phyloP scores from a whole-genome alignment of 2,329 filamentous ascomycete species.

The Triangularia setosa region DNA sequence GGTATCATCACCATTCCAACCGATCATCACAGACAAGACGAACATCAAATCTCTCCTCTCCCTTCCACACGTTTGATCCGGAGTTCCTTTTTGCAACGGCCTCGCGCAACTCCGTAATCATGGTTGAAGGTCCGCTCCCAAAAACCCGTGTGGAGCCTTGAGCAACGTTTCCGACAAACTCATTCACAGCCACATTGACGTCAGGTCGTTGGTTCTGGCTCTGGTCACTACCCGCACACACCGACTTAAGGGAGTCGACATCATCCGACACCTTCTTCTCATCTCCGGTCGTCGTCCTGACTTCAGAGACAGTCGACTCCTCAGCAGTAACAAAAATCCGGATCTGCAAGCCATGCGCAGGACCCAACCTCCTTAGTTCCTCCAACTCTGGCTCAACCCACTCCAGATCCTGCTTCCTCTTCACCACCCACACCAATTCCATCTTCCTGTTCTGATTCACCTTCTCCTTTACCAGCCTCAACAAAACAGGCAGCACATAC shows the following conservation, averaged over 20 bases:
- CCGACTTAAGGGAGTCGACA: constrained; percentile 20
- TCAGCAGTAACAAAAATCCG: constrained; percentile 59
- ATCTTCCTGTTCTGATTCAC: constrained; percentile 40
- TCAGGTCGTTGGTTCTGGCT: constrained; percentile 37
- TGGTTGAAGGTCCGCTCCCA: constrained; percentile 56
- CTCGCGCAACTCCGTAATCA: constrained; percentile 55
- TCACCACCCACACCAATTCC: constrained; percentile 63
- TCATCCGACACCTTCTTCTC: constrained; percentile 21
- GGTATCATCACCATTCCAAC: constrained; percentile 38
- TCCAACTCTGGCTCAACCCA: constrained; percentile 59
- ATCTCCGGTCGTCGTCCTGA: constrained; percentile 22
- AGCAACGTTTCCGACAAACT: constrained; percentile 46
- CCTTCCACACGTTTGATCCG: constrained; percentile 52
- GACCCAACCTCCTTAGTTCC: constrained; percentile 37
- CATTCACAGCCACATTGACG: constrained; percentile 41
- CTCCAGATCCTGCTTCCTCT: constrained; percentile 48
- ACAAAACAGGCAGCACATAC: constrained; percentile 50
- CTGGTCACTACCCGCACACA: constrained; percentile 5
- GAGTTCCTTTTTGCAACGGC: constrained; percentile 53
- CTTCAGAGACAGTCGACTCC: constrained; percentile 15
- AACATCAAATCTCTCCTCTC: constrained; percentile 54
- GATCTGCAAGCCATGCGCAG: constrained; percentile 44
- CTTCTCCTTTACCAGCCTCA: constrained; percentile 34
- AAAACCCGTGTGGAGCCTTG: constrained; percentile 52
- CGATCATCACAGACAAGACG: constrained; percentile 57